Evolutionary conservation across 257 asterid species (phyloP).

Genomic region (Solanum ahanhuiri): DNA sequence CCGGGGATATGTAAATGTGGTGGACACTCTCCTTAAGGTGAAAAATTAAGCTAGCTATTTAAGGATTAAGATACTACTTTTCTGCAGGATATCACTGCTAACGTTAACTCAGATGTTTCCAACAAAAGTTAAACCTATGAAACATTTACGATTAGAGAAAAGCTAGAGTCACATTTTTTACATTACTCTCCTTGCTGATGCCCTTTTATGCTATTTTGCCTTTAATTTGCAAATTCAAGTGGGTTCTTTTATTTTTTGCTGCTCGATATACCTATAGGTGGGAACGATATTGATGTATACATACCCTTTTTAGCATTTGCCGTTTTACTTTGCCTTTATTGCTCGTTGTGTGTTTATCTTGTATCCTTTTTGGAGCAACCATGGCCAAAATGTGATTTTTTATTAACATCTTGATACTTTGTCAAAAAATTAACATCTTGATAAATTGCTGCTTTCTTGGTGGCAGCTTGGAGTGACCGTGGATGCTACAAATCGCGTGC

Average conservation of each 20-base stretch:
- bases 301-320: neutral
- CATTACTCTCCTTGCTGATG: neutral
- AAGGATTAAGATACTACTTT: neutral
- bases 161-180: neutral
- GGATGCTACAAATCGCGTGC: constrained; percentile 45
- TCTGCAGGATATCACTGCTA: neutral
- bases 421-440: neutral
- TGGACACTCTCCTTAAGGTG: constrained; percentile 55
- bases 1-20: constrained; percentile 58
- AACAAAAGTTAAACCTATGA: neutral
- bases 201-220: neutral
- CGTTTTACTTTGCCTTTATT: neutral
- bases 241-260: neutral
- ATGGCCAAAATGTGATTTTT: neutral
- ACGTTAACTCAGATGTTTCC: neutral
- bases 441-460: constrained; percentile 1
- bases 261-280: neutral
- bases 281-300: neutral
- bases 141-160: neutral
- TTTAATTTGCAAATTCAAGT: neutral
- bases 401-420: constrained; percentile 5
- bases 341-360: neutral
- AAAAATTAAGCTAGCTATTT: neutral
- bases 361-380: neutral
- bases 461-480: constrained; percentile 73